A percentile compares a stretch with the other conserved stretches of the same genome.
Conservation (phyloP, 2,329 filamentous ascomycete genomes). For the Neophaeococcomyces aloes region DNA sequence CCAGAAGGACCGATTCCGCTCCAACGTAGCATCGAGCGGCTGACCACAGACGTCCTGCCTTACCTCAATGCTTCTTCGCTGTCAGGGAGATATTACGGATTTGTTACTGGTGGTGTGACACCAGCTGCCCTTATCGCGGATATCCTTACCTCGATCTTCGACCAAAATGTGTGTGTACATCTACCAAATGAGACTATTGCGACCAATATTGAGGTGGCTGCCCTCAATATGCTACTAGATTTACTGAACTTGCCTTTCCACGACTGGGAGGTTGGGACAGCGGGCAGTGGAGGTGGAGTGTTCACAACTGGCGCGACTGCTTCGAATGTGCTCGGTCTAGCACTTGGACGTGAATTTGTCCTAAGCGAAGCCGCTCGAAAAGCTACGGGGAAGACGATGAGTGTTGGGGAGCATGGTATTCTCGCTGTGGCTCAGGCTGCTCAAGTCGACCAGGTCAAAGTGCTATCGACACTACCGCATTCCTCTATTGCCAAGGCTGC, state of each 20-base stretch:
- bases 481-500: constrained; percentile 78
- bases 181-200: constrained; percentile 63
- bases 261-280: constrained; percentile 36
- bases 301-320: constrained; percentile 68
- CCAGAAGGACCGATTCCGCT: constrained; percentile 2
- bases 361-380: constrained; percentile 32
- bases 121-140: constrained; percentile 74
- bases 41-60: constrained; percentile 34
- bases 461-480: constrained; percentile 73
- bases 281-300: constrained; percentile 49
- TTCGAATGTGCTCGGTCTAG: constrained; percentile 55
- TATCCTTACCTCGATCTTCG: constrained; percentile 66
- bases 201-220: constrained; percentile 64
- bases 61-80: constrained; percentile 58
- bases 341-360: constrained; percentile 57
- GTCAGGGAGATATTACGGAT: constrained; percentile 68
- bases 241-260: constrained; percentile 50
- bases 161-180: constrained; percentile 80
- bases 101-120: constrained; percentile 72
- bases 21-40: constrained; percentile 6
- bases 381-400: constrained; percentile 26
- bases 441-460: constrained; percentile 57
- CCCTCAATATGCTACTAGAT: constrained; percentile 58
- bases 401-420: constrained; percentile 61
- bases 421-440: constrained; percentile 53